Base-by-base conservation (phyloP, 495 filamentous ascomycete species). In the Neurospora sublineolata region DNA sequence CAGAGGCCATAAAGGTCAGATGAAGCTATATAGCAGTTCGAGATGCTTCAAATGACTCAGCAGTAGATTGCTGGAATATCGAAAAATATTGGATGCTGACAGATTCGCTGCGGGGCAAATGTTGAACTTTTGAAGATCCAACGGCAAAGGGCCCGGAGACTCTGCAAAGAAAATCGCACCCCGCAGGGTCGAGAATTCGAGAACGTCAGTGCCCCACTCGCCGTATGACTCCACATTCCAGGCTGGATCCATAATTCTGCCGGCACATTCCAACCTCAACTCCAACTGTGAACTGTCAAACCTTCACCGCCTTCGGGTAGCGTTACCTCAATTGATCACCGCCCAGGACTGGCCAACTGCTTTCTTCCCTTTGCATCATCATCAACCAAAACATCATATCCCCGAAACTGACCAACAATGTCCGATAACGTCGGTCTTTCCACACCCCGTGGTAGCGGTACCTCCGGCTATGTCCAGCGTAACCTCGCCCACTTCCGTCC, bases 401-500 rank as follows among this genome's bases (percentile, higher is more conserved):
- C 41, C 68, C 44, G 71, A 73, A 70, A 67, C 67, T 18, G 6
- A 9, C 27, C 52, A 72, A 79, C 12, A 69, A 99, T 98, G 95
- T 94, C 94, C 71, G 94, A 93, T 72, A 99, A 99, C 85, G 96
- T 99, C 82, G 96, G 96, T 73, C 93, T 99, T 77, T 86, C 91
- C 69, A 99, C 96, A 27, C 96, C 96, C 7, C 92, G 96, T 73
- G 96, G 96, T 71, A 93, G 89, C 76, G 95, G 95, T 71, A 99
- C 96, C 72, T 97, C 93, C 4, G 96, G 96, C 78, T 98, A 97
- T 83, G 94, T 99, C 69, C 94, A 97, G 79, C 92, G 92, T 77
- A 99, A 98, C 83, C 87, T 90, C 72, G 94, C 96, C 9, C 89
- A 95, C 83, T 18, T 64, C 69, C 89, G 86, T 75, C 93, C 91